phyloP scores from a whole-genome alignment of 2,329 filamentous ascomycete genomes.

The Dothiorella sarmentorum region DNA sequence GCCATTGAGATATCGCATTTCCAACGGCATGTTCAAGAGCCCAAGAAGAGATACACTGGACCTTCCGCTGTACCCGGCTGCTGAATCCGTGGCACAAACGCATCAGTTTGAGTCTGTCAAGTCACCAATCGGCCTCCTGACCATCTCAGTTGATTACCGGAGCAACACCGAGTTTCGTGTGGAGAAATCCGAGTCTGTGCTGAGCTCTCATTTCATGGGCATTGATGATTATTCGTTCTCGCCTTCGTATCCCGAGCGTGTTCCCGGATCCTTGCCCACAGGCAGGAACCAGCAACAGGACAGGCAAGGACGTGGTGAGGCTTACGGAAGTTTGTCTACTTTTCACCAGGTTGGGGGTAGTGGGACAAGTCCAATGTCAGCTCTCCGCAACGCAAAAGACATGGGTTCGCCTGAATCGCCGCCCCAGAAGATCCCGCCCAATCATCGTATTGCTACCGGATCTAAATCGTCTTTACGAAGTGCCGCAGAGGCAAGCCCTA shows the following conservation, averaged over 20 bases:
- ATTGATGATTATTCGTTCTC: slow-evolving; percentile 84
- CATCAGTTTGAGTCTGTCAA: slow-evolving; percentile 82
- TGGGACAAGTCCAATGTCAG: slow-evolving; percentile 83
- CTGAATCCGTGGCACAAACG: slow-evolving; percentile 59
- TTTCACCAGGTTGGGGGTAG: slow-evolving; percentile 74
- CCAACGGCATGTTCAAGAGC: slow-evolving; percentile 55
- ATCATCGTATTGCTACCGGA: slow-evolving; percentile 43
- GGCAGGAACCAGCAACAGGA: slow-evolving; percentile 48
- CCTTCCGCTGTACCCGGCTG: slow-evolving; percentile 61
- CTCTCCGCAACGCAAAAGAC: slow-evolving; percentile 67
- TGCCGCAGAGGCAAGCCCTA: slow-evolving; percentile 48
- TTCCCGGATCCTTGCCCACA: slow-evolving; percentile 73
- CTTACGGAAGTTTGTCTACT: slow-evolving; percentile 85
- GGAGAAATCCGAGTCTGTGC: slow-evolving; percentile 82
- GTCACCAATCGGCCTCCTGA: slow-evolving; percentile 80
- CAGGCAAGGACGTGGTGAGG: slow-evolving; percentile 65
- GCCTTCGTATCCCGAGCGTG: slow-evolving; percentile 65
- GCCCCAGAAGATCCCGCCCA: slow-evolving; percentile 48
- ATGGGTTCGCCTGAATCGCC: slow-evolving; percentile 49
- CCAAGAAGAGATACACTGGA: slow-evolving; percentile 65
- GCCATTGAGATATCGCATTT: slow-evolving; percentile 76
- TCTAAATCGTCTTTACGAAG: slow-evolving; percentile 50
- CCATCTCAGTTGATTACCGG: slow-evolving; percentile 77
- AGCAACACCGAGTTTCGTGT: slow-evolving; percentile 87
- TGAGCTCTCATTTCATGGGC: slow-evolving; percentile 92